Evolutionary conservation across 2,329 filamentous ascomycete genomes (phyloP).

Genomic region (Cercospora janseana): DNA sequence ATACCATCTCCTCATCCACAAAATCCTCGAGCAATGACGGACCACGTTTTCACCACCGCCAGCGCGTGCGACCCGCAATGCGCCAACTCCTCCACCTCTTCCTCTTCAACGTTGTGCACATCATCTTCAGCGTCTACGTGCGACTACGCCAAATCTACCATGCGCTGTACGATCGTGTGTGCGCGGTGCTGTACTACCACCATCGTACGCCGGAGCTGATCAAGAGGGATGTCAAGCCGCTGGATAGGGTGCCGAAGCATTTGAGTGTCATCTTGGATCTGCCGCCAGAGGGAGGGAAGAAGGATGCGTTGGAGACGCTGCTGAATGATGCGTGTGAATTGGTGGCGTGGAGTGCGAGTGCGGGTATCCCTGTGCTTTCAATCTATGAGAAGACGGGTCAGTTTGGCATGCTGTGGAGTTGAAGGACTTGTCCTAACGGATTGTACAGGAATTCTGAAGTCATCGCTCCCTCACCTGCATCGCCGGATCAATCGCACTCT

Average conservation of each 20-base stretch:
- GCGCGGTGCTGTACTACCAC: conserved; percentile 87
- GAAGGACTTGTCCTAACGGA: background rate
- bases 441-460: conserved; percentile 74
- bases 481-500: conserved; percentile 76
- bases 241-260: conserved; percentile 76
- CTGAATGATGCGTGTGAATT: conserved; percentile 91
- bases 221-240: conserved; percentile 73
- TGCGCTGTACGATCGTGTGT: conserved; percentile 70
- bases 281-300: conserved; percentile 64
- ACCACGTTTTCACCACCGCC: conserved; percentile 28
- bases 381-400: conserved; percentile 89
- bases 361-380: conserved; percentile 81
- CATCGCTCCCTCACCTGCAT: conserved; percentile 81
- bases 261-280: conserved; percentile 80
- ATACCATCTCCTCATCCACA: conserved; percentile 17
- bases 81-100: conserved; percentile 56
- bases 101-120: conserved; percentile 69
- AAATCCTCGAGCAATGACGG: conserved; percentile 16
- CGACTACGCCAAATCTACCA: conserved; percentile 77
- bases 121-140: conserved; percentile 84
- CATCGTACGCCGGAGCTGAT: conserved; percentile 94
- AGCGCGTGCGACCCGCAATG: conserved; percentile 33
- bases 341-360: conserved; percentile 87
- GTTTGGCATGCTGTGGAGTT: conserved; percentile 27
- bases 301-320: conserved; percentile 74